phyloP scores from a whole-genome alignment of 768 basidiomycete genomes.

The Astraeus odoratus region DNA sequence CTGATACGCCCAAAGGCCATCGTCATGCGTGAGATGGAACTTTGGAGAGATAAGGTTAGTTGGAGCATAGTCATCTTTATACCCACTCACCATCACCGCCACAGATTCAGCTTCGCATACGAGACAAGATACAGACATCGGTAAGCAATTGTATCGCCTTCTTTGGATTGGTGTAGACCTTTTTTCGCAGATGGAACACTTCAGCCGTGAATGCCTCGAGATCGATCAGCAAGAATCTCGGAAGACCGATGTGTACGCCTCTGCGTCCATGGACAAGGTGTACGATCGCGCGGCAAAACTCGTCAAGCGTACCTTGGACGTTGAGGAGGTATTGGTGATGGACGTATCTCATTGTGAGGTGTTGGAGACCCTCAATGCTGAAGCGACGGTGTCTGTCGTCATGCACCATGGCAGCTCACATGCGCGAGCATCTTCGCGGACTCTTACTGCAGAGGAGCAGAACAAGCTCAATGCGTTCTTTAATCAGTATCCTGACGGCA shows the following conservation, averaged over 20 bases:
- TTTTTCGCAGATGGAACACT: constrained; percentile 75
- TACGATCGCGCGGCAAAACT: constrained; percentile 88
- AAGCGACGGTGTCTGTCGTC: constrained; percentile 59
- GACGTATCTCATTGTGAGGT: constrained; percentile 91
- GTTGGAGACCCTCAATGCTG: constrained; percentile 56
- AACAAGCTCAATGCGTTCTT: constrained; percentile 72
- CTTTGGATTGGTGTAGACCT: neutral
- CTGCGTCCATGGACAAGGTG: constrained; percentile 71
- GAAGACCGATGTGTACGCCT: constrained; percentile 17
- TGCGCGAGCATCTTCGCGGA: constrained; percentile 43
- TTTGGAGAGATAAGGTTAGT: constrained; percentile 86
- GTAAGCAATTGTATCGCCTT: constrained; percentile 32
- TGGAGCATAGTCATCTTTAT: neutral
- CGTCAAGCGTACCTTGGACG: constrained; percentile 83
- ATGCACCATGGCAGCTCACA: constrained; percentile 64
- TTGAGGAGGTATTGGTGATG: constrained; percentile 88
- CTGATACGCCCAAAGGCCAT: constrained; percentile 45
- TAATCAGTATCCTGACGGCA: constrained; percentile 72
- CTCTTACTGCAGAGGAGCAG: constrained; percentile 66
- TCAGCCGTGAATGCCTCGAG: constrained; percentile 91
- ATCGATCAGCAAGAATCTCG: constrained; percentile 51
- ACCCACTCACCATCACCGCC: neutral
- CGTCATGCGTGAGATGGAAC: constrained; percentile 91
- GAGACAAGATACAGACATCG: constrained; percentile 88
- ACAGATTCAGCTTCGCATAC: constrained; percentile 82